These are phyloP conservation scores for Boletus rubescentipes DNA, from an alignment of 768 basidiomycete species.

Conservation along the genomic window DNA sequence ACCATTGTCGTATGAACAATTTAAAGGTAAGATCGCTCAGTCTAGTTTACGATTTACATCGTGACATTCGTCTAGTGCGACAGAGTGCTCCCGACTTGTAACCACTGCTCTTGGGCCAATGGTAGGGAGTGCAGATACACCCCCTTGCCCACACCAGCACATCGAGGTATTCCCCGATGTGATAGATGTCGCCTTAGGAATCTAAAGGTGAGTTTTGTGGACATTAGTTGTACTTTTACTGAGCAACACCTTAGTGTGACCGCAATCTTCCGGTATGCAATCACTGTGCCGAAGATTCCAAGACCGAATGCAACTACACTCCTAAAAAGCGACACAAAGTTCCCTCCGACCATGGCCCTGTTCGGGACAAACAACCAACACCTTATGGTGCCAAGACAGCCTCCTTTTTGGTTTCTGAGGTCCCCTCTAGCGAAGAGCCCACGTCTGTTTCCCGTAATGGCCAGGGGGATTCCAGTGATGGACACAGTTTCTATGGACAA, in stretches of 20 bases:
- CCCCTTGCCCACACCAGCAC: conserved; percentile 71
- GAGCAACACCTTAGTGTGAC: conserved; percentile 51
- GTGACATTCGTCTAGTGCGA: conserved; percentile 51
- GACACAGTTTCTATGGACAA: conserved; percentile 48
- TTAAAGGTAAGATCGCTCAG: conserved; percentile 52
- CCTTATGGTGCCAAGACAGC: conserved; percentile 49
- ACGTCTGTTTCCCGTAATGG: conserved; percentile 13
- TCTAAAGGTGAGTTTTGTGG: conserved; percentile 50
- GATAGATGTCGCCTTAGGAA: conserved; percentile 68
- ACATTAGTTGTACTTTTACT: not conserved
- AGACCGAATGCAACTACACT: conserved; percentile 67
- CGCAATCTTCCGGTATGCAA: conserved; percentile 71
- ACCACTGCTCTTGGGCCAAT: conserved; percentile 66
- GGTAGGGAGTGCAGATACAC: conserved; percentile 71
- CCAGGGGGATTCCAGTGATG: conserved; percentile 28
- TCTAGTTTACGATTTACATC: conserved; percentile 3
- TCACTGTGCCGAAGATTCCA: conserved; percentile 53
- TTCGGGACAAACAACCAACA: conserved; percentile 37
- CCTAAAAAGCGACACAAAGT: conserved; percentile 67
- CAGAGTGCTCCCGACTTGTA: conserved; percentile 66
- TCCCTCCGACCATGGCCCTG: conserved; percentile 40
- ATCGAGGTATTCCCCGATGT: conserved; percentile 71
- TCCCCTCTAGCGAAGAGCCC: conserved; percentile 34
- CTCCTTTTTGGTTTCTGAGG: conserved; percentile 46
- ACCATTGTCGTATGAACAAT: conserved; percentile 70